These are phyloP conservation scores for Celoporthe dispersa DNA, from an alignment of 2,329 filamentous ascomycete genomes.

Conservation along the genomic window DNA sequence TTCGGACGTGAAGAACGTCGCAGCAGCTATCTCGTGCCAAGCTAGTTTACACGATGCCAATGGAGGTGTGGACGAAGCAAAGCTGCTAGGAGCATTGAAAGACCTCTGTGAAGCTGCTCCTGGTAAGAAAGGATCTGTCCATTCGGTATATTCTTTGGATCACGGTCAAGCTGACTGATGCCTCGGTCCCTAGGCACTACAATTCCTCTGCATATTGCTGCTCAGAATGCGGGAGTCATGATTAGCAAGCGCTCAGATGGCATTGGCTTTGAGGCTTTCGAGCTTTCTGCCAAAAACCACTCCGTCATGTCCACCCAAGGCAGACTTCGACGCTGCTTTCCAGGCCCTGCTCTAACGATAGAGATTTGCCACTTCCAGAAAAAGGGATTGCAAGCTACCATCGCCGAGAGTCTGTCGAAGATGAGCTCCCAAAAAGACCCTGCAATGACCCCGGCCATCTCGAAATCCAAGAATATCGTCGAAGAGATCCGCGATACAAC, in stretches of 20 bases:
- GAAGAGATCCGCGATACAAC: constrained; percentile 53
- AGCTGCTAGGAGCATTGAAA: neutral
- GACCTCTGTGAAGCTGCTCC: neutral
- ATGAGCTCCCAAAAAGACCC: constrained; percentile 37
- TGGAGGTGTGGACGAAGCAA: neutral
- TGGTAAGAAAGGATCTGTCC: neutral
- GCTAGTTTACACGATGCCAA: neutral
- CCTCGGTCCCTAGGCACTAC: neutral
- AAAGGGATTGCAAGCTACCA: constrained; percentile 30
- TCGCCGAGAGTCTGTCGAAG: constrained; percentile 35
- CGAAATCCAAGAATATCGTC: constrained; percentile 43
- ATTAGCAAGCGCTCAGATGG: constrained; percentile 31
- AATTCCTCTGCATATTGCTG: constrained; percentile 37
- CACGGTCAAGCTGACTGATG: neutral
- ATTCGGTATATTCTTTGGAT: neutral
- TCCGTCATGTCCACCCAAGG: constrained; percentile 37
- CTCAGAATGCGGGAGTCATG: constrained; percentile 44
- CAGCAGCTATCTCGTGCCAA: neutral
- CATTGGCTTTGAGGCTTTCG: constrained; percentile 41
- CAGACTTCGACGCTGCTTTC: constrained; percentile 39
- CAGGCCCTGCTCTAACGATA: constrained; percentile 34
- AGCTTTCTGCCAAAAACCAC: constrained; percentile 38
- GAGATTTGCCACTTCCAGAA: constrained; percentile 25
- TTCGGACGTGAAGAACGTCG: neutral
- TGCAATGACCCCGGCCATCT: constrained; percentile 32